These are phyloP conservation scores for Saturnispora diversa DNA, from an alignment of 805 yeast species.

Conservation along the genomic window DNA sequence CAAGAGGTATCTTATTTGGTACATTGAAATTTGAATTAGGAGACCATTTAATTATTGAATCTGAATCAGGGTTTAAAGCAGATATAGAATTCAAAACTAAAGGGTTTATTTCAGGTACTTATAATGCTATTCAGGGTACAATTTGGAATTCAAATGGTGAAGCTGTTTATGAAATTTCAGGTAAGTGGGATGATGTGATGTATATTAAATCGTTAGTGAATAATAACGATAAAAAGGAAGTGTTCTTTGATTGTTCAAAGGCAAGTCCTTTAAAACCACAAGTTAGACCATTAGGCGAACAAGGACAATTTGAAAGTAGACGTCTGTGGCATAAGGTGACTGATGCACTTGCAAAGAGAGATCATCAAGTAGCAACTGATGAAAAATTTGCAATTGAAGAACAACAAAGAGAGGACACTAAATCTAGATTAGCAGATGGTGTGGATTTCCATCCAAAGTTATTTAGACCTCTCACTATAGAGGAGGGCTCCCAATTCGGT, in stretches of 20 bases:
- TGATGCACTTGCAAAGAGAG: slow-evolving; percentile 67
- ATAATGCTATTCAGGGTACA: slow-evolving; percentile 78
- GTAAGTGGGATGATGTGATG: slow-evolving; percentile 91
- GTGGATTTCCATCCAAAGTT: slow-evolving; percentile 74
- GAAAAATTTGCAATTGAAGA: slow-evolving; percentile 85
- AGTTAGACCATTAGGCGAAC: slow-evolving; percentile 73
- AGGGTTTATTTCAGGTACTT: slow-evolving; percentile 88
- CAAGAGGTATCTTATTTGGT: slow-evolving; percentile 88
- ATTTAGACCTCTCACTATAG: slow-evolving; percentile 44
- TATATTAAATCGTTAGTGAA: slow-evolving; percentile 47
- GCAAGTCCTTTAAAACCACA: slow-evolving; percentile 51
- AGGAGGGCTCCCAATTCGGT: slow-evolving; percentile 24
- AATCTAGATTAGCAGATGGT: slow-evolving; percentile 68
- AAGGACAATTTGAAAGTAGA: slow-evolving; percentile 74
- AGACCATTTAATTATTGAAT: slow-evolving; percentile 75
- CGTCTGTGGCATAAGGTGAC: slow-evolving; percentile 77
- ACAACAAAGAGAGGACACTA: slow-evolving; percentile 69
- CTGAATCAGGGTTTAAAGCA: slow-evolving; percentile 51
- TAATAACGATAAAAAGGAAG: slow-evolving; percentile 33
- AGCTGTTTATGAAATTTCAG: slow-evolving; percentile 54
- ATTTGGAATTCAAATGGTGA: slow-evolving; percentile 45
- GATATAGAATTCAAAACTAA: slow-evolving; percentile 92
- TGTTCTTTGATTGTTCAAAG: slow-evolving; percentile 53
- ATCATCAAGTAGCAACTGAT: slow-evolving; percentile 79
- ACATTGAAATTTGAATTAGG: slow-evolving; percentile 86